Evolutionary conservation across 192 early-diverging fungal genomes (phyloP), one percentile per base, ranked within the genome.

Genomic region (Spizellomyces punctatus): DNA sequence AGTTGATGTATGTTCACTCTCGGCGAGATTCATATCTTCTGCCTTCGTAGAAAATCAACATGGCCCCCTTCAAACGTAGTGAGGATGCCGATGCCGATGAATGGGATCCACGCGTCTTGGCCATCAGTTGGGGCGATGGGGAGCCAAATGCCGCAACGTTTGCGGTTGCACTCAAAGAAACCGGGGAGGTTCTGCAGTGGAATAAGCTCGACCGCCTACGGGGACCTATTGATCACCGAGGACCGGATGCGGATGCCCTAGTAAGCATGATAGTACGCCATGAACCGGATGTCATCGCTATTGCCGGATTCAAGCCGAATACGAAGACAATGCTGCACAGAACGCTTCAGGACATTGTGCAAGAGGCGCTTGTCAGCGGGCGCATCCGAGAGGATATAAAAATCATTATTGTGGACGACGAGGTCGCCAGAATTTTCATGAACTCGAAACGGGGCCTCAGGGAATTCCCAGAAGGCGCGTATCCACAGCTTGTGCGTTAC

Each of bases 381-480:
- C 59, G 57, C 16, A 36, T 68, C 10, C 58, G 63, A 21, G 56
- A 64, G 5, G 75, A 67, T 9, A 16, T 79, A 6, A 10, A 46
- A 19, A 71, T 97, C 27, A 82, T 88, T 5, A 88, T 95, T 65
- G 90, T 92, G 9, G 88, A 91, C 58, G 97, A 99, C 80, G 94
- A 96, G 67, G 89, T 89, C 0, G 96, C 97, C 1, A 85, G 92
- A 17, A 72, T 97, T 8, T 95, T 86, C 75, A 93, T 93, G 77
- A 91, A 92, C 69, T 90, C 89, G 54, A 89, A 88, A 45, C 81
- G 85, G 6, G 91, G 81, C n/a, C 71, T 76, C 0, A 85, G 83
- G 6, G 90, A 95, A 74, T 91, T 92, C 66, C 89, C 90, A 2
- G 87, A 87, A 17, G 52, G 45, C 10, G 17, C n/a, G 9, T 79